Evolutionary conservation across 1,284 basidiomycete species (phyloP).

Genomic region (Ceratobasidium sp.): DNA sequence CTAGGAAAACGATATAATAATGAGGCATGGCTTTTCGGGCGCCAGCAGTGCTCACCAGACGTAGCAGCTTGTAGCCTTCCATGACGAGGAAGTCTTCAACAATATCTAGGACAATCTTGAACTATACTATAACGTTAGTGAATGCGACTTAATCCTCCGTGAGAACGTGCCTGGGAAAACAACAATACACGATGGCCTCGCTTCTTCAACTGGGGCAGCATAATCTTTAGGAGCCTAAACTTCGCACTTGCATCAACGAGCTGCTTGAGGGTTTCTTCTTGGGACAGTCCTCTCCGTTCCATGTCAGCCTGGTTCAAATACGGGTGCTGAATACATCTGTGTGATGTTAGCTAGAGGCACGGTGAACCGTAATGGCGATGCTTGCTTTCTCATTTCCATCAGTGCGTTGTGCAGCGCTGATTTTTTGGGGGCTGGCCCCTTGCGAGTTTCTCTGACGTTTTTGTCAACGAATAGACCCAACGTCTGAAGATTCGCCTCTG

Average conservation of each 20-base stretch:
- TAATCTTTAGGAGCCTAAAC: constrained; percentile 78
- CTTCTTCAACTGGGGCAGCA: constrained; percentile 87
- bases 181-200: constrained; percentile 93
- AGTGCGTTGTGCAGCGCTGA: constrained; percentile 77
- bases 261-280: constrained; percentile 73
- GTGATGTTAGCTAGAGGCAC: background rate
- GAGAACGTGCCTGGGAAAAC: constrained; percentile 86
- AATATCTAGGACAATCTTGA: constrained; percentile 88
- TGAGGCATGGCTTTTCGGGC: background rate
- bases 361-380: constrained; percentile 22
- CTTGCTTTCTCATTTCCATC: constrained; percentile 85
- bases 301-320: constrained; percentile 85
- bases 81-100: constrained; percentile 87
- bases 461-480: constrained; percentile 12
- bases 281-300: constrained; percentile 71
- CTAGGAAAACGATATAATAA: constrained; percentile 52
- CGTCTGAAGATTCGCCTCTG: constrained; percentile 37
- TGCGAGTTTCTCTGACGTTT: constrained; percentile 6
- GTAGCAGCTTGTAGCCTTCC: constrained; percentile 87
- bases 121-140: constrained; percentile 57
- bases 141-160: background rate
- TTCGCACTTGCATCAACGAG: constrained; percentile 88
- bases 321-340: constrained; percentile 85
- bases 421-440: constrained; percentile 47
- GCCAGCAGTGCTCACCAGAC: constrained; percentile 67